Conservation (phyloP, 2,329 filamentous ascomycete genomes). For the Colletotrichum limetticola region DNA sequence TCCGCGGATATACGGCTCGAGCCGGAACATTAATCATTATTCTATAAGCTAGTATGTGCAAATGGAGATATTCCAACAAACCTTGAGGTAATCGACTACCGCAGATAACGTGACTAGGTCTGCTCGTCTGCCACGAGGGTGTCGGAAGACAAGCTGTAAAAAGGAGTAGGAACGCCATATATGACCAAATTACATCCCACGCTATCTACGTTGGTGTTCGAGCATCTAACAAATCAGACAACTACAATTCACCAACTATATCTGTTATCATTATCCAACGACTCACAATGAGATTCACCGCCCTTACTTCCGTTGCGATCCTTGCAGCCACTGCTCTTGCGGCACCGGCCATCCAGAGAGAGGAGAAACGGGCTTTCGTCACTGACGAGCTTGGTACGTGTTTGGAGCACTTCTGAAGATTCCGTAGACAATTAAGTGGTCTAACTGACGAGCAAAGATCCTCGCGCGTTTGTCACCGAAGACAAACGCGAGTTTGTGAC, state of each 20-base stretch:
- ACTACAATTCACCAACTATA: not conserved
- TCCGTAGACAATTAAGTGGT: too few species aligned
- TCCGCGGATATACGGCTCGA: not conserved
- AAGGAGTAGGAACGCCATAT: not conserved
- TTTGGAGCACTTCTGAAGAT: too few species aligned
- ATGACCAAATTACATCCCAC: not conserved
- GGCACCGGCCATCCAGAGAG: not conserved
- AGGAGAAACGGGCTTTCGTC: not conserved
- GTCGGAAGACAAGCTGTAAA: not conserved
- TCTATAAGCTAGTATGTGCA: not conserved
- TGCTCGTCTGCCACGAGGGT: not conserved
- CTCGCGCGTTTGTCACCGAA: not conserved
- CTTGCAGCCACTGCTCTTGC: not conserved
- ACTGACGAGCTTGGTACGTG: not conserved
- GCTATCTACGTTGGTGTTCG: too few species aligned
- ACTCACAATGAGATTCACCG: not conserved
- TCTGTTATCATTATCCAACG: not conserved
- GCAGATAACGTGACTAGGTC: not conserved
- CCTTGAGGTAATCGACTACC: not conserved
- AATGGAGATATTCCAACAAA: not conserved
- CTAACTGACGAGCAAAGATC: too few species aligned
- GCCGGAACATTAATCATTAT: not conserved
- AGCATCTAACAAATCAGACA: not conserved
- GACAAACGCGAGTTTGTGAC: not conserved
- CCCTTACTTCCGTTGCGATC: not conserved